Percentiles rank a stretch among this genome's conserved stretches.
These are phyloP conservation scores for Teratosphaeriaceae sp. DNA, from an alignment of 2,329 filamentous ascomycete species.

Conservation along the genomic window DNA sequence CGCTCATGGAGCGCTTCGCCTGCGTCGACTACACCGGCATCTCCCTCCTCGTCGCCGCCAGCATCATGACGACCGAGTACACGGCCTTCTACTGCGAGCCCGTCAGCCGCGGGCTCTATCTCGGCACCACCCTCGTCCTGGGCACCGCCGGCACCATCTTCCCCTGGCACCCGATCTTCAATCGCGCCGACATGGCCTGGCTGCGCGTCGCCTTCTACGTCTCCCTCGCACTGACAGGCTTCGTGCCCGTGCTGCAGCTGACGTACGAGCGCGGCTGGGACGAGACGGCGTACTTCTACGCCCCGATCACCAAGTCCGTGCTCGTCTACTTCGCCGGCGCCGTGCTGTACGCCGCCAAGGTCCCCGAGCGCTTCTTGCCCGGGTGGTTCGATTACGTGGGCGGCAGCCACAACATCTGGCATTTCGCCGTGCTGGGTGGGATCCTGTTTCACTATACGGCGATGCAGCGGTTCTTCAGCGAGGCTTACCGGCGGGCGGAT, in stretches of 20 bases:
- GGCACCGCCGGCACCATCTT: constrained; percentile 84
- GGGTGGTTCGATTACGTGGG: constrained; percentile 94
- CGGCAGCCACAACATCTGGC: constrained; percentile 96
- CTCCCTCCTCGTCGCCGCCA: constrained; percentile 86
- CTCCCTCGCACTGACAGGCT: constrained; percentile 77
- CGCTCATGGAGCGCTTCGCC: constrained; percentile 86
- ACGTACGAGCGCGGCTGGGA: constrained; percentile 66
- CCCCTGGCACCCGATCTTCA: constrained; percentile 95
- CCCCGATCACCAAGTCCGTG: constrained; percentile 76
- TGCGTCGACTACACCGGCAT: constrained; percentile 99
- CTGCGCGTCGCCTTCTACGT: constrained; percentile 87
- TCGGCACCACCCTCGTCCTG: constrained; percentile 70
- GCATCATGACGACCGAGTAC: constrained; percentile 97
- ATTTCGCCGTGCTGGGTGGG: constrained; percentile 85
- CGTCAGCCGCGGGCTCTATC: constrained; percentile 76
- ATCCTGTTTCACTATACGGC: constrained; percentile 96
- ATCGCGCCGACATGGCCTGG: constrained; percentile 88
- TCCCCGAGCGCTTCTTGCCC: constrained; percentile 88
- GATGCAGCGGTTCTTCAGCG: constrained; percentile 89
- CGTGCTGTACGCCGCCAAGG: constrained; percentile 79
- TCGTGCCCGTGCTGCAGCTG: constrained; percentile 81
- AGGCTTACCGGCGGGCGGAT: constrained; percentile 34
- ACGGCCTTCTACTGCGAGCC: constrained; percentile 99
- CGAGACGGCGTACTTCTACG: constrained; percentile 86
- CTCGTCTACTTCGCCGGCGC: constrained; percentile 81